Conservation (phyloP, 768 basidiomycete species). For the Lyophyllum atratum region DNA sequence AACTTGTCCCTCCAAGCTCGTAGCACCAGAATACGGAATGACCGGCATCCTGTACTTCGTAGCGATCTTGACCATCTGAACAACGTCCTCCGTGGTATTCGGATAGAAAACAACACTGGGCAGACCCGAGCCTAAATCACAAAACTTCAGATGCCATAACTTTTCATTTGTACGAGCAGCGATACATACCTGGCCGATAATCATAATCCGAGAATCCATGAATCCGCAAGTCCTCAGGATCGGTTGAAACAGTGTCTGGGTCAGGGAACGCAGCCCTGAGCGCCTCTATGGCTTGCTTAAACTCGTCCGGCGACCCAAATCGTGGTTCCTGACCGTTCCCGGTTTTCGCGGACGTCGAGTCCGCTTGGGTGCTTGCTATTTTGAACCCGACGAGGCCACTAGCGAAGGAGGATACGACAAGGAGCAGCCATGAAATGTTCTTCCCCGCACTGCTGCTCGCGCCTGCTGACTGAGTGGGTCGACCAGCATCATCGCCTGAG, state of each 20-base stretch:
- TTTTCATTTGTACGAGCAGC: neutral
- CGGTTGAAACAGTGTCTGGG: slow-evolving; percentile 45
- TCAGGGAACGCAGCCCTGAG: slow-evolving; percentile 41
- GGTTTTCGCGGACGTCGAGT: neutral
- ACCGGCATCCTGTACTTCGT: slow-evolving; percentile 77
- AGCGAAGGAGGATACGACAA: slow-evolving; percentile 11
- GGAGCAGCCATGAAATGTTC: neutral
- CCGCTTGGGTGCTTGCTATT: slow-evolving; percentile 5
- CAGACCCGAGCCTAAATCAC: slow-evolving; percentile 10
- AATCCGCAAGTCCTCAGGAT: slow-evolving; percentile 47
- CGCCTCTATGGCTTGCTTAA: slow-evolving; percentile 52
- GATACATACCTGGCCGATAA: slow-evolving; percentile 47
- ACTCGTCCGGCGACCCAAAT: slow-evolving; percentile 57
- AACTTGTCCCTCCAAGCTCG: slow-evolving; percentile 79
- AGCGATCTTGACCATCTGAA: slow-evolving; percentile 74
- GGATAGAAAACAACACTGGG: slow-evolving; percentile 71
- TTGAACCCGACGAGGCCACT: slow-evolving; percentile 18
- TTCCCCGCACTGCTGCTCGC: neutral
- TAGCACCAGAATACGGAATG: slow-evolving; percentile 79
- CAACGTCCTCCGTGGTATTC: slow-evolving; percentile 76
- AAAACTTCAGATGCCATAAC: neutral
- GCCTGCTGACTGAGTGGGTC: neutral
- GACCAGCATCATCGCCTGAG: neutral
- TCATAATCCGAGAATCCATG: slow-evolving; percentile 60
- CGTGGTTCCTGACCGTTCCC: slow-evolving; percentile 14